Conservation (phyloP, 495 filamentous ascomycete genomes). For the Penicillium macrosclerotiorum region DNA sequence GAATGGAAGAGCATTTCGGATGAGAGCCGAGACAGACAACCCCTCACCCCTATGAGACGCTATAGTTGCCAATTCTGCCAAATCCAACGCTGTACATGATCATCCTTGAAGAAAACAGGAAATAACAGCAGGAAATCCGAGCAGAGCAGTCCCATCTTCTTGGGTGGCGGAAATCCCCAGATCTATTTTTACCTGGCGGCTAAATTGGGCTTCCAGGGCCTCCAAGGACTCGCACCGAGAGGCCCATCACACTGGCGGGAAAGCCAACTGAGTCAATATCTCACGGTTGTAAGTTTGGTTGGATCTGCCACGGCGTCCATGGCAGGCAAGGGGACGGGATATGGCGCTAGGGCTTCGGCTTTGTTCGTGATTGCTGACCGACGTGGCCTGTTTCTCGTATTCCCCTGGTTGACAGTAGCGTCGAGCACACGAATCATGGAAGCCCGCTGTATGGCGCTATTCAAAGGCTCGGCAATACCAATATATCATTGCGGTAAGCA, state of each 20-base stretch:
- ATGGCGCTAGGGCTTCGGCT: background rate
- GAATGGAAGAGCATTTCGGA: conserved; percentile 1
- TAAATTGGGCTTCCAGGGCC: no score
- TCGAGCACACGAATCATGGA: no score
- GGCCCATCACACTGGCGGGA: no score
- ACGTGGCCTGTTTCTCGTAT: background rate
- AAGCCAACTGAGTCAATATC: no score
- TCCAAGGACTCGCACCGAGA: no score
- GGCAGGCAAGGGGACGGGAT: background rate
- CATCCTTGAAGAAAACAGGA: no score
- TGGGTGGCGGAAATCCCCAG: no score
- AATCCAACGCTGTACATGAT: background rate
- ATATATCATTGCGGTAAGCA: background rate
- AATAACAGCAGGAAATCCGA: no score
- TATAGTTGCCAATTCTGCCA: background rate
- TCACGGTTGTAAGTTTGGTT: background rate
- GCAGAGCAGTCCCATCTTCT: no score
- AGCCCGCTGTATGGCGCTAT: background rate
- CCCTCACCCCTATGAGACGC: background rate
- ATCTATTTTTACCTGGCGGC: background rate
- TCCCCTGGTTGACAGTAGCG: background rate
- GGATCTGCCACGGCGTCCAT: background rate
- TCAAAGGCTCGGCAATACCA: background rate
- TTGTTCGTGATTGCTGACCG: background rate
- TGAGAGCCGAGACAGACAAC: background rate